Evolutionary conservation across 768 basidiomycete genomes (phyloP), one percentile per base, ranked within the genome.

Genomic region (Russula griseocarnosa): DNA sequence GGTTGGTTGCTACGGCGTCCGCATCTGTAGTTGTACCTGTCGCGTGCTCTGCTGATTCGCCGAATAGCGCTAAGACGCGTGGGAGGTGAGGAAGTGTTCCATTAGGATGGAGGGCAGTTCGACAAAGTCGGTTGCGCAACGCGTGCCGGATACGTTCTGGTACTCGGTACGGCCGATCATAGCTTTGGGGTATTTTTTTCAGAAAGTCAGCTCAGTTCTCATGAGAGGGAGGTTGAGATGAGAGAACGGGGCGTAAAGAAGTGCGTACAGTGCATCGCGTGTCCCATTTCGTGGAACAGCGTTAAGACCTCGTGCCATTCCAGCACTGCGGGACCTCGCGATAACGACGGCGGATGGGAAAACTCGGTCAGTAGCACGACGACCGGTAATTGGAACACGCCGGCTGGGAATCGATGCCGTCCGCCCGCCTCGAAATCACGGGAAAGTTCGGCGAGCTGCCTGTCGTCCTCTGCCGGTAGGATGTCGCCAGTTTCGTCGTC

Each of bases 121-220:
- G 62, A 98, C 96, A 71, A 99, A 97, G 73, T 99, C 97, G 0
- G 97, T 99, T 0, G 97, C 92, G 73, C 94, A 97, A 22, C 97
- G 91, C 1, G 97, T 99, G 18, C 97, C 97, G 0, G 95, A 87
- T 6, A 98, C 94, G 71, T 98, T 98, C 73, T 98, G 96, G 71
- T 96, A 97, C 70, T 95, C 94, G 9, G 95, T 98, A 52, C 92
- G 83, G 50, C 96, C 96, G 66, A 98, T 88, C 97, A 99, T 99
- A 1, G 97, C 96, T 98, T 98, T 69, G 34, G 59, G 51, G 16
- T 11, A 0, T 16, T 28, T 28, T 28, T 28, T 28, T 3, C 32
- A 54, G 38, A 16, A 56, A 5, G 36, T 36, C 2, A 32, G 51
- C 26, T 34, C 8, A 8, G n/a, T n/a, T n/a, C n/a, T n/a, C 8